Evolutionary conservation across 169 alveolate genomes (phyloP).

Genomic region (Cryptosporidium sp.): DNA sequence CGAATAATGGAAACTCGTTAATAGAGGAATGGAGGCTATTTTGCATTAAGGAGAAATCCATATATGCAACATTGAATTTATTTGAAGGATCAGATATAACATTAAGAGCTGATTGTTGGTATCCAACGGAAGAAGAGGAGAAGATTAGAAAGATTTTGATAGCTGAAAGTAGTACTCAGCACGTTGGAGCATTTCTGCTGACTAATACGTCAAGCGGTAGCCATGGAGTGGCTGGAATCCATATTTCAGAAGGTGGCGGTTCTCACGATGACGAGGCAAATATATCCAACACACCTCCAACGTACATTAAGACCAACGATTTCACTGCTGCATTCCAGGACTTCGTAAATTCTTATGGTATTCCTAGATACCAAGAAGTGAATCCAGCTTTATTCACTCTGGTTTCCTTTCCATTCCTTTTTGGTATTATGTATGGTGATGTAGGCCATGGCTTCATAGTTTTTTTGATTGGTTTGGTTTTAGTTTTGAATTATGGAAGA

Average conservation of each 20-base stretch:
- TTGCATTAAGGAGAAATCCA: slow-evolving; percentile 93
- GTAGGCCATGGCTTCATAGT: slow-evolving; percentile 97
- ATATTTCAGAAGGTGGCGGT: slow-evolving; percentile 76
- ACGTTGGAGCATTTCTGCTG: slow-evolving; percentile 86
- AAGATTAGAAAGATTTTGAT: slow-evolving; percentile 85
- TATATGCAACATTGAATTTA: slow-evolving; percentile 91
- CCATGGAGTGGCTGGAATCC: slow-evolving; percentile 58
- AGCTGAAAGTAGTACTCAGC: slow-evolving; percentile 81
- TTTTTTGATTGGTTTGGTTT: slow-evolving; percentile 86
- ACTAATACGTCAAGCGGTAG: slow-evolving; percentile 79
- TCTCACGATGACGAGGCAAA: slow-evolving; percentile 84
- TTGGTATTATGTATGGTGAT: slow-evolving; percentile 99
- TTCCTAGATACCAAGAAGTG: slow-evolving; percentile 98
- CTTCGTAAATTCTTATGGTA: slow-evolving; percentile 98
- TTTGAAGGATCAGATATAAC: slow-evolving; percentile 93
- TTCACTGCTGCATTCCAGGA: slow-evolving; percentile 93
- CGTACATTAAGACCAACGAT: slow-evolving; percentile 93
- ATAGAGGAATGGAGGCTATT: slow-evolving; percentile 94
- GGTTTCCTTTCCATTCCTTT: slow-evolving; percentile 98
- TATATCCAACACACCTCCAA: slow-evolving; percentile 90
- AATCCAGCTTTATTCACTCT: slow-evolving; percentile 98
- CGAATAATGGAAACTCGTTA: slow-evolving; percentile 87
- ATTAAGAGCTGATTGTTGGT: slow-evolving; percentile 97
- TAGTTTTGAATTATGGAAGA: slow-evolving; percentile 79
- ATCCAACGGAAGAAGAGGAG: slow-evolving; percentile 91